Evolutionary conservation across 129 eudicot genomes (phyloP).

Genomic region (Glebionis coronaria): DNA sequence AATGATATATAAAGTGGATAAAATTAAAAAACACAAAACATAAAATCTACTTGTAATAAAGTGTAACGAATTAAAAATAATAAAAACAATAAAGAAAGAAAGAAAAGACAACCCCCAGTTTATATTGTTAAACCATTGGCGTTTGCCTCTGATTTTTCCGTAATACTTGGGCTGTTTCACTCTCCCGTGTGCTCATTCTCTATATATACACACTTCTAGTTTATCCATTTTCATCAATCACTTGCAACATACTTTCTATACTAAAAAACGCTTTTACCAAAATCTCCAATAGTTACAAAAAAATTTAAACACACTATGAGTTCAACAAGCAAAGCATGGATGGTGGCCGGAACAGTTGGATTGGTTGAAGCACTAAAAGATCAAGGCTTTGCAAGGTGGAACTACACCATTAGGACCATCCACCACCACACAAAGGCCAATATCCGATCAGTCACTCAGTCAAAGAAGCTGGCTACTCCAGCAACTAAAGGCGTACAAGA

Average conservation of each 20-base stretch:
- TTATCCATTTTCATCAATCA: neutral
- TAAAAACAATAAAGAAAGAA: no score
- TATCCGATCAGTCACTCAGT: constrained; percentile 35
- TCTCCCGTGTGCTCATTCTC: neutral
- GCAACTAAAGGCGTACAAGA: constrained; percentile 18
- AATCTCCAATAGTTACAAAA: neutral
- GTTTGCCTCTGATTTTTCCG: neutral
- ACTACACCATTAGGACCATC: constrained; percentile 38
- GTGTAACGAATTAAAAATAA: no score
- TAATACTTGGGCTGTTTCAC: neutral
- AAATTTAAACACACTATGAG: constrained; percentile 12
- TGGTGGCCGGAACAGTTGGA: constrained; percentile 41
- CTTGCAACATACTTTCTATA: neutral
- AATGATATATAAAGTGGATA: no score
- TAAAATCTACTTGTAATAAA: no score
- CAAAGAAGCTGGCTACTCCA: constrained; percentile 20
- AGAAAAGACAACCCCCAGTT: no score
- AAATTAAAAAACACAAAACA: no score
- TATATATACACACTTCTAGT: neutral
- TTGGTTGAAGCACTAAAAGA: constrained; percentile 50
- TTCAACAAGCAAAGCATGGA: constrained; percentile 43
- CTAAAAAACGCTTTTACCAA: neutral
- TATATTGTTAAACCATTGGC: neutral
- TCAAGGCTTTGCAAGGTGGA: constrained; percentile 58
- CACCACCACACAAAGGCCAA: constrained; percentile 42